Conservation (phyloP, 176 grass and related monocot species). For the Canna indica region DNA sequence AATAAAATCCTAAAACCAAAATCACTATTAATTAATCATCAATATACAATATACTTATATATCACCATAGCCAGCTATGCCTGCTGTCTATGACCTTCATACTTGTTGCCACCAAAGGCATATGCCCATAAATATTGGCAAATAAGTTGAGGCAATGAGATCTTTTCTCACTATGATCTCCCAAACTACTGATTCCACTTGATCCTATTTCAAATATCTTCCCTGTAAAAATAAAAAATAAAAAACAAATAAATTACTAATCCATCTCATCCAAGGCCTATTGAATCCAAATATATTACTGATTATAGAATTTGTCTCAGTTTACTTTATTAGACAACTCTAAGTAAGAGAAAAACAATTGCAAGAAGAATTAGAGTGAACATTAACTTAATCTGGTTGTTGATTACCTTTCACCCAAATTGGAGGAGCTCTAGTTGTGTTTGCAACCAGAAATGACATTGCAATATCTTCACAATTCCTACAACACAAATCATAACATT, state of each 20-base stretch:
- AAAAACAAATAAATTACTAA: too few species aligned
- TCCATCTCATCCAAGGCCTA: too few species aligned
- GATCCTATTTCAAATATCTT: constrained; percentile 87
- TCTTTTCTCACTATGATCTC: constrained; percentile 54
- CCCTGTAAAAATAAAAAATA: constrained; percentile 41
- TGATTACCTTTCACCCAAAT: constrained; percentile 88
- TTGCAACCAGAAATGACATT: constrained; percentile 92
- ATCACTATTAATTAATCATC: too few species aligned
- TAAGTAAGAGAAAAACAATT: too few species aligned
- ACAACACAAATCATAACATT: background rate
- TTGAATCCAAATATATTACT: too few species aligned
- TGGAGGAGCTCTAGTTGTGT: constrained; percentile 76
- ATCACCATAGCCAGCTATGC: constrained; percentile 75
- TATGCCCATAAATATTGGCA: constrained; percentile 53
- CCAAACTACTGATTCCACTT: constrained; percentile 66
- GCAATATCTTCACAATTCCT: constrained; percentile 99
- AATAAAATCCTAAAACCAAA: too few species aligned
- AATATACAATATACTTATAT: too few species aligned
- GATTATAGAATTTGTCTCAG: too few species aligned
- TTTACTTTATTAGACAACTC: too few species aligned
- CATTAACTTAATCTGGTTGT: background rate
- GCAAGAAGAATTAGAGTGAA: background rate
- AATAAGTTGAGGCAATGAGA: constrained; percentile 67
- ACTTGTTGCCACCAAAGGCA: constrained; percentile 68
- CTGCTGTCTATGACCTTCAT: constrained; percentile 74